Base-by-base conservation (phyloP, 1,284 basidiomycete genomes). In the Moesziomyces sp. region DNA sequence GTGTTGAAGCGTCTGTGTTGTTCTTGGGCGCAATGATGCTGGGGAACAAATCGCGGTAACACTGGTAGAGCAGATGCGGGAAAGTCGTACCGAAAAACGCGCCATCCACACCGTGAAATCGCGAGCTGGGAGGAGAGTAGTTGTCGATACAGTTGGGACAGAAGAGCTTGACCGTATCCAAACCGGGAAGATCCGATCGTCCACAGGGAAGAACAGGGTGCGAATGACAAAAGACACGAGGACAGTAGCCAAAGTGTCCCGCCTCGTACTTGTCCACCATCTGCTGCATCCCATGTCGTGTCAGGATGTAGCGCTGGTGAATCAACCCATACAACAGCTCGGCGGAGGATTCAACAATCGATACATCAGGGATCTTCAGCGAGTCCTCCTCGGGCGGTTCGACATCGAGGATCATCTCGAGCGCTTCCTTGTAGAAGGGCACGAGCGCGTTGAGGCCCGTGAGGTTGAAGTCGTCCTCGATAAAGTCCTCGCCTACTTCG, bases 391-490 rank as follows among this genome's bases (percentile, higher is more conserved):
- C 74, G 57, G 61, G 85, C 86, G 97, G 93, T 86, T 99, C 97
- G 54, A 99, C 96, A 85, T 99, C 97, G 65, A 99, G 86, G n/a
- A 99, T 94, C 97, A 99, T 99, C 87, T 99, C 97, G 89, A 99
- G 91, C 28, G 97, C 97, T 85, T 99, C 97, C 85, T 97, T 95
- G 93, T 97, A 99, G 84, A 99, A 99, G 10, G 97, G 88, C 1
- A 99, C 95, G 88, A 97, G 91, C 19, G 90, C 89, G 84, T 94
- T 95, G 74, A 99, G 86, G 2, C 97, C 97, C 0, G 97, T 99
- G 56, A 99, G 87, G 86, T 99, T 99, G 87, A 99, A 99, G 85
- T 99, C 97, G 86, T 99, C 97, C 85, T 99, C 97, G 85, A 99
- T 99, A 85, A 98, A 99, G 83, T 99, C 96, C 83, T 99, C 95